These are phyloP conservation scores for Erodium texanum DNA, from an alignment of 441 rosid genomes.

Conservation along the genomic window DNA sequence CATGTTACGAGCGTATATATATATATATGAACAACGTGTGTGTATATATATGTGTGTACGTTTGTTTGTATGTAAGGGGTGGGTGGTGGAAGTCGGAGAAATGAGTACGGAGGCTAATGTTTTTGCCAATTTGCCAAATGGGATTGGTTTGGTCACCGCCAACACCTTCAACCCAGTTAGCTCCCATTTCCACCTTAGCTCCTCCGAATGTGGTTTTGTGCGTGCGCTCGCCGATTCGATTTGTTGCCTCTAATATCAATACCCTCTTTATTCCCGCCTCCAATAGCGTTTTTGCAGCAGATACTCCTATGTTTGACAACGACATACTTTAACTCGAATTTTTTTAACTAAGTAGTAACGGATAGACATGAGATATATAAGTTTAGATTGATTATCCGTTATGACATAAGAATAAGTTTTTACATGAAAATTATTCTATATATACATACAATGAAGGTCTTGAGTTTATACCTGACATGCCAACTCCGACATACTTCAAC, in stretches of 20 bases:
- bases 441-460: too few species aligned
- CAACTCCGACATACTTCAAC: too few species aligned
- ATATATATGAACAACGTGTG: too few species aligned
- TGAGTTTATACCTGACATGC: too few species aligned
- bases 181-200: conserved; percentile 21
- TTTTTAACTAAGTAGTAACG: too few species aligned
- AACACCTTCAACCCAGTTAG: conserved; percentile 23
- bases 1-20: too few species aligned
- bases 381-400: too few species aligned
- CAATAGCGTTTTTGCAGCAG: conserved; percentile 9
- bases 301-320: not conserved
- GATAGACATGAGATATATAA: too few species aligned
- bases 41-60: conserved; percentile 7
- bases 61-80: conserved; percentile 23
- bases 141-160: conserved; percentile 25
- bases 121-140: conserved; percentile 15
- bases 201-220: conserved; percentile 7
- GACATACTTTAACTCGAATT: too few species aligned
- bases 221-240: conserved; percentile 11
- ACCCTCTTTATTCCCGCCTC: conserved; percentile 7
- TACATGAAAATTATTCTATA: too few species aligned
- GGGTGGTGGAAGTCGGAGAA: conserved; percentile 13
- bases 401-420: too few species aligned
- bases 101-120: conserved; percentile 16
- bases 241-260: conserved; percentile 8